A percentile compares a stretch with the other conserved stretches of the same genome.
Conservation (phyloP, 345 rosid genomes). For the Psidium friedrichsthalianum region DNA sequence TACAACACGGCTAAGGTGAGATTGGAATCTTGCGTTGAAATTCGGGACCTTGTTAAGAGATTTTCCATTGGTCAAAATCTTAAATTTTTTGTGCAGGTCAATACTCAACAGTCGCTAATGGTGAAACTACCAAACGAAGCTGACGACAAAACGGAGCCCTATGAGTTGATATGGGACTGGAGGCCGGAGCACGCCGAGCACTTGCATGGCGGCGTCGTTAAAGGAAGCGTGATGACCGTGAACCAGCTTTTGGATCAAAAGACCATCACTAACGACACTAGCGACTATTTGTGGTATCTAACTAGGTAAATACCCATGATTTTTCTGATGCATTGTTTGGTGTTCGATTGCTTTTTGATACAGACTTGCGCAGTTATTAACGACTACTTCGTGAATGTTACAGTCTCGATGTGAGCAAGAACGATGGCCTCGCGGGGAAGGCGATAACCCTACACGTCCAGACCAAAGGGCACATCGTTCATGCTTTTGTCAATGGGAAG, state of each 20-base stretch:
- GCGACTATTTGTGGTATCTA: slow-evolving; percentile 32
- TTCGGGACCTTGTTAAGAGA: neutral
- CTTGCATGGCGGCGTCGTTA: neutral
- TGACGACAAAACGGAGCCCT: slow-evolving; percentile 12
- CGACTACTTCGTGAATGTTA: neutral
- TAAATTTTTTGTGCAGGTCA: slow-evolving; percentile 5
- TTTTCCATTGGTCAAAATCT: accelerated
- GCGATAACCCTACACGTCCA: slow-evolving; percentile 12
- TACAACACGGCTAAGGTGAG: slow-evolving; percentile 36
- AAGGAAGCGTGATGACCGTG: neutral
- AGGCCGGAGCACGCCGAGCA: slow-evolving; percentile 5
- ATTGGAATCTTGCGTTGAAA: neutral
- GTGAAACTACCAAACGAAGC: slow-evolving; percentile 1
- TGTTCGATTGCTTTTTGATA: neutral
- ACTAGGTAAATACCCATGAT: slow-evolving; percentile 16
- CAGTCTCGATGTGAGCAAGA: neutral
- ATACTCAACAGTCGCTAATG: slow-evolving; percentile 17
- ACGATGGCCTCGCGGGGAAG: neutral
- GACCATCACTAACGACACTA: slow-evolving; percentile 17
- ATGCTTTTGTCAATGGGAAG: slow-evolving; percentile 28
- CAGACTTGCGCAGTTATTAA: neutral
- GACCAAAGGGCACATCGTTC: slow-evolving; percentile 22
- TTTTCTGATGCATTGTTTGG: neutral
- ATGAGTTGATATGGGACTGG: slow-evolving; percentile 21
- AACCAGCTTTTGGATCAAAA: slow-evolving; percentile 25